Evolutionary conservation across 2,329 filamentous ascomycete genomes (phyloP), one percentile per base, ranked within the genome.

Genomic region (Monosporascus sp.): DNA sequence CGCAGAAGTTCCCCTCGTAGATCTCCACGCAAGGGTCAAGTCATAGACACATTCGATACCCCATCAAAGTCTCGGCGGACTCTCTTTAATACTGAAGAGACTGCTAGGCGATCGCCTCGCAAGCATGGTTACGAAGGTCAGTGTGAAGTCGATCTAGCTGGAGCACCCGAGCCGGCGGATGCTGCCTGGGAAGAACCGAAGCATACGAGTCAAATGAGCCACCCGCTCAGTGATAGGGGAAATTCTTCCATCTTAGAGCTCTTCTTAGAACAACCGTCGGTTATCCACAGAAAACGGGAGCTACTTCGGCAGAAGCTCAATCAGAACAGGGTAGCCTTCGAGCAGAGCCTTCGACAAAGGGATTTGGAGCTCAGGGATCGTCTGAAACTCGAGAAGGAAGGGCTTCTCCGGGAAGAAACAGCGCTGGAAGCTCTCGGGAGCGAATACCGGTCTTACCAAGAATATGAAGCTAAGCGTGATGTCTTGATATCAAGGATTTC

Each of bases 341-440:
- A 66, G 55, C 69, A 69, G 52, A 76, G 77, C 16, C 71, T 84
- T 20, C 70, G 73, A 14, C 73, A 77, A 34, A 75, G 73, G 56
- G 64, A 77, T 2, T 73, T 72, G 52, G 74, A 77, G 20, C 73
- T 72, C 45, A 75, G 78, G 31, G 68, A 69, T 24, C 70, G 70
- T 31, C 71, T 83, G 48, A 81, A 81, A 56, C 67, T 66, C 40
- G 77, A 80, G 45, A 82, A 79, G 58, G 75, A 78, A 57, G 68
- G 65, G 17, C 61, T 84, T 14, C 59, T 74, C 50, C 73, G 69
- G 43, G 76, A 81, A 54, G 74, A 78, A 54, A 70, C 73, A 48
- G 70, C 71, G 16, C 59, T 83, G 20, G 68, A 74, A 34, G 61
- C 67, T 11, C 65, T 82, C 3, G 63, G 67, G 17, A 66, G 61